Evolutionary conservation across 768 basidiomycete species (phyloP), one percentile per base, ranked within the genome.

Genomic region (Coprinopsis strossmayeri): DNA sequence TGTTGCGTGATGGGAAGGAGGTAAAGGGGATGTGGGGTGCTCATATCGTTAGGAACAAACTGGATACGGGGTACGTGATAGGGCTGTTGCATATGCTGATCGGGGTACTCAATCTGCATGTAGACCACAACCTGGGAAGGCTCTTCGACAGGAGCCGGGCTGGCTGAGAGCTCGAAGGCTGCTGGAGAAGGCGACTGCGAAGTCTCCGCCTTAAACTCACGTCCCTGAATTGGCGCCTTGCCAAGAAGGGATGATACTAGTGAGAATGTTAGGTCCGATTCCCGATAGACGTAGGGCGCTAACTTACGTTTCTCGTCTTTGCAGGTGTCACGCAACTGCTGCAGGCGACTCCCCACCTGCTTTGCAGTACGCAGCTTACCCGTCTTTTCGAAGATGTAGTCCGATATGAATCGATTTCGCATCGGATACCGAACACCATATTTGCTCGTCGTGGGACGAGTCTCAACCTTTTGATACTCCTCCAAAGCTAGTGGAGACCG

Each of bases 351-450:
- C 53, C 86, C 85, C 28, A 88, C 84, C 65, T 87, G 86, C 61
- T 87, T 87, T 10, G 86, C 76, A 7, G 82, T 82, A 55, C 86
- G 73, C 53, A 69, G 68, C 61, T 82, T 79, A 9, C 84, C 81
- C 1, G 86, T 88, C 37, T 68, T 69, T 27, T 69, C 69, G 58
- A 71, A 78, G 57, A 89, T 87, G 60, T 82, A 81, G 51, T 87
- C 81, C 48, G 86, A 84, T 51, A 87, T 82, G 66, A 86, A 88
- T 35, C 80, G 76, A 64, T 88, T 89, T 48, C 86, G 76, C 74
- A 82, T 79, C 34, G 87, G 86, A 60, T 82, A 87, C 46, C 86
- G 77, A 11, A 81, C 82, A 12, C 85, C 72, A 25, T 77, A 71
- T 50, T 78, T 72, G 45, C 79, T 79, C 56, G 81, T 76, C 56